These are phyloP conservation scores for Saitozyma sp. DNA, from an alignment of 768 basidiomycete species.

Conservation along the genomic window DNA sequence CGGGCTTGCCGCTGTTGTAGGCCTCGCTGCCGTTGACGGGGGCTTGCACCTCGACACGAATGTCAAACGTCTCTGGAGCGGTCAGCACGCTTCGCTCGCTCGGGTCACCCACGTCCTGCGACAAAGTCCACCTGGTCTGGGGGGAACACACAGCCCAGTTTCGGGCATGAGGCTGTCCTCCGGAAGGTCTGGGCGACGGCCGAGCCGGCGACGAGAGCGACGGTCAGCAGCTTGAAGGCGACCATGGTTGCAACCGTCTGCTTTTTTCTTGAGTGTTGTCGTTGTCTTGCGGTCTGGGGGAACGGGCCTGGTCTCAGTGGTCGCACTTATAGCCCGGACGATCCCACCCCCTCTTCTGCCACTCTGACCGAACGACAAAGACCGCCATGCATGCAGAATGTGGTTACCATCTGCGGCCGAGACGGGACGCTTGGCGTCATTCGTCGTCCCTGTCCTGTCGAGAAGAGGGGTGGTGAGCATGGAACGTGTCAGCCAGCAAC, in stretches of 20 bases:
- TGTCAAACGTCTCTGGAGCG: slow-evolving; percentile 41
- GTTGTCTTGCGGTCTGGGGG: too few species aligned
- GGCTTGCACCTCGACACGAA: slow-evolving; percentile 50
- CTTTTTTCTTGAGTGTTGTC: background rate
- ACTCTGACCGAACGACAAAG: slow-evolving; percentile 3
- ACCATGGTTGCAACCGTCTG: background rate
- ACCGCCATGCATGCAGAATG: too few species aligned
- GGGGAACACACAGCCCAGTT: slow-evolving; percentile 48
- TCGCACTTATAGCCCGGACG: too few species aligned
- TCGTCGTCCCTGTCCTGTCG: too few species aligned
- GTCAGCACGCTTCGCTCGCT: background rate
- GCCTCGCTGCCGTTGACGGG: slow-evolving; percentile 54
- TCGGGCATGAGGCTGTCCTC: slow-evolving; percentile 47
- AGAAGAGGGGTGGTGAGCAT: too few species aligned
- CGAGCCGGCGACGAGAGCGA: slow-evolving; percentile 15
- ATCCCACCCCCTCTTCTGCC: too few species aligned
- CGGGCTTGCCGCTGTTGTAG: slow-evolving; percentile 51
- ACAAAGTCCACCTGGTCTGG: slow-evolving; percentile 19
- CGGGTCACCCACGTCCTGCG: background rate
- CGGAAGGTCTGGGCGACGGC: slow-evolving; percentile 44
- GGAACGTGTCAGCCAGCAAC: too few species aligned
- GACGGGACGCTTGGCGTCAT: too few species aligned
- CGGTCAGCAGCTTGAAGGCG: slow-evolving; percentile 10
- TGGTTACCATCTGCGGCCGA: too few species aligned
- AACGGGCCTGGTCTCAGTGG: too few species aligned